Evolutionary conservation across 2,329 filamentous ascomycete genomes (phyloP), one percentile per base, ranked within the genome.

Genomic region (Colletotrichum lentis): DNA sequence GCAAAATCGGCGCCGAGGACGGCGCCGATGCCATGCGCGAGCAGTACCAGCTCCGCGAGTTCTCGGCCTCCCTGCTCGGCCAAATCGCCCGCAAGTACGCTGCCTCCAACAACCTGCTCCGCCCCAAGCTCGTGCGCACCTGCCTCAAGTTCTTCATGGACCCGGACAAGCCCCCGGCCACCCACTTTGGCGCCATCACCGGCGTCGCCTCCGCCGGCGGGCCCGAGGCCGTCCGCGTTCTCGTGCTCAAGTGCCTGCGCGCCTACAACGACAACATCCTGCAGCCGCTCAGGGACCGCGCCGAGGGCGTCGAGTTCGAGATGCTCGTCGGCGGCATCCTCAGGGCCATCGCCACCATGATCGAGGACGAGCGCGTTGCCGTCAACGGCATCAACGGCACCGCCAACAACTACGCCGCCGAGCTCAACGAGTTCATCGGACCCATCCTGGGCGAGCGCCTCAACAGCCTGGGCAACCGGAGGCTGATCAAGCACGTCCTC

Each of bases 141-240:
- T 97, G 94, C 75, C 86, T 98, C 41, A 97, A 97, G 80, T 90
- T 91, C 74, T 95, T 97, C 78, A 86, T 99, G 37, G 94, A 97
- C 74, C 92, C 93, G 0, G 88, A 90, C 50, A 93, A 94, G 75
- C 90, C 94, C 0, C 87, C 94, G 0, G 89, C 92, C 1, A 91
- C 95, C 1, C 92, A 97, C 74, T 99, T 96, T 76, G 96, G 96
- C 52, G 93, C 95, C 7, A 86, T 99, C 24, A 86, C 90, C 37
- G 95, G 94, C 1, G 83, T 99, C 3, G 85, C 90, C 2, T 88
- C 90, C 1, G 90, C 96, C 27, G 93, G 94, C 31, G 94, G 86
- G 0, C 80, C 84, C 24, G 86, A 88, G 73, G 84, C 85, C 8
- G 83, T 88, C 43, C 84, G 86, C 14, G 80, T 88, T 2, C 77